phyloP scores from a whole-genome alignment of 1,284 basidiomycete genomes.

The Athelia sp. region DNA sequence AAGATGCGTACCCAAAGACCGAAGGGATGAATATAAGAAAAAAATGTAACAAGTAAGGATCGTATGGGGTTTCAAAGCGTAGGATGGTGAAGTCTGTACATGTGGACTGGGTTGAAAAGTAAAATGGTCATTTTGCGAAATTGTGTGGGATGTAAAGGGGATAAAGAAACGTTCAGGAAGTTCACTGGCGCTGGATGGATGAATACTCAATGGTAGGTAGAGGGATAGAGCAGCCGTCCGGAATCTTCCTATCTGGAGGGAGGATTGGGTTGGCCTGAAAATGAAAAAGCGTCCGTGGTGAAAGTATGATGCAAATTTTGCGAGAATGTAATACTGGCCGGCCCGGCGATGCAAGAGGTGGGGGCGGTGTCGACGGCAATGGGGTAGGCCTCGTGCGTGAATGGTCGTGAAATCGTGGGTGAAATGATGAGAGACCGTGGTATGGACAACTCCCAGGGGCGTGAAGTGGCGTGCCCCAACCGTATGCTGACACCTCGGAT shows the following conservation, averaged over 20 bases:
- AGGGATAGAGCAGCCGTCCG: constrained; percentile 26
- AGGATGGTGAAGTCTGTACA: constrained; percentile 3
- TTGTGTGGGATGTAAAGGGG: constrained; percentile 8
- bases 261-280: constrained; percentile 37
- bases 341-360: constrained; percentile 12
- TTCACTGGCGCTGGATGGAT: constrained; percentile 28
- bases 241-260: constrained; percentile 15
- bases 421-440: constrained; percentile 13
- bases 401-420: background rate
- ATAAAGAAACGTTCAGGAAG: constrained; percentile 16
- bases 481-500: constrained; percentile 21
- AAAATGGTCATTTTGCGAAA: constrained; percentile 3
- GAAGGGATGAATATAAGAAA: constrained; percentile 12
- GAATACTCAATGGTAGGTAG: constrained; percentile 14
- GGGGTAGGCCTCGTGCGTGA: background rate
- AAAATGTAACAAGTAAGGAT: constrained; percentile 21
- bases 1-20: constrained; percentile 7
- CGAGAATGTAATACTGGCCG: constrained; percentile 16
- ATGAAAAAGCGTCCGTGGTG: constrained; percentile 63
- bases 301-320: constrained; percentile 28
- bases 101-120: constrained; percentile 7
- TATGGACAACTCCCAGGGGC: constrained; percentile 16
- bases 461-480: constrained; percentile 42
- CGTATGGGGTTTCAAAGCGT: constrained; percentile 5
- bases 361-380: background rate